These are phyloP conservation scores for Chenopodium suecicum DNA, from an alignment of 148 eudicot genomes.

Conservation along the genomic window DNA sequence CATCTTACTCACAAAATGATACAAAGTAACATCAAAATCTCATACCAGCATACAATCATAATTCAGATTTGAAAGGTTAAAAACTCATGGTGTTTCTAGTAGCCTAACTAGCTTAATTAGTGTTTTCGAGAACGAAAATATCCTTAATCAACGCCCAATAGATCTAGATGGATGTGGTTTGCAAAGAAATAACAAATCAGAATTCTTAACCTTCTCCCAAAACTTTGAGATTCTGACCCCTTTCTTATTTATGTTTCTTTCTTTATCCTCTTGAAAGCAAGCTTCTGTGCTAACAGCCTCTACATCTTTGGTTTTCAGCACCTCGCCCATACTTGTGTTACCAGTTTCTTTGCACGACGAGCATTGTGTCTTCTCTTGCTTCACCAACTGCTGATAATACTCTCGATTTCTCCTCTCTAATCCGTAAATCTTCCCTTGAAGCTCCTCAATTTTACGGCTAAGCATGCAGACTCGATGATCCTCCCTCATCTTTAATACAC, in stretches of 20 bases:
- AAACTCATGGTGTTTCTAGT: background rate
- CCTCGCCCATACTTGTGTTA: constrained; percentile 9
- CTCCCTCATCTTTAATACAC: constrained; percentile 56
- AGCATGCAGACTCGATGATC: constrained; percentile 58
- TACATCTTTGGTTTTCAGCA: background rate
- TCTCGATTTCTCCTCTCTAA: constrained; percentile 69
- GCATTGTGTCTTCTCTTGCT: constrained; percentile 14
- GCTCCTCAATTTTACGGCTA: constrained; percentile 61
- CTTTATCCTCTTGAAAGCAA: constrained; percentile 21
- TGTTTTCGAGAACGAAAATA: background rate
- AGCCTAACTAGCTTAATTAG: background rate
- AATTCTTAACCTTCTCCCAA: constrained; percentile 26
- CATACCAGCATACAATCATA: background rate
- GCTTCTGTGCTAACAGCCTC: constrained; percentile 14
- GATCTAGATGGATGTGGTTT: constrained; percentile 18
- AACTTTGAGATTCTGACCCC: constrained; percentile 12
- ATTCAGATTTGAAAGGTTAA: background rate
- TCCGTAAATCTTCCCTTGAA: constrained; percentile 54
- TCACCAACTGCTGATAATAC: constrained; percentile 42
- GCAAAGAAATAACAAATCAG: constrained; percentile 28
- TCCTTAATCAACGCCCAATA: background rate
- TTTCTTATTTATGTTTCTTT: background rate
- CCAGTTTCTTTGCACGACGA: constrained; percentile 16
- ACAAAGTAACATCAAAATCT: background rate
- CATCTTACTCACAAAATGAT: background rate